A percentile compares a stretch with the other conserved stretches of the same genome.
Evolutionary conservation across 2,329 filamentous ascomycete genomes (phyloP).

Genomic region (Rutstroemia sp.): DNA sequence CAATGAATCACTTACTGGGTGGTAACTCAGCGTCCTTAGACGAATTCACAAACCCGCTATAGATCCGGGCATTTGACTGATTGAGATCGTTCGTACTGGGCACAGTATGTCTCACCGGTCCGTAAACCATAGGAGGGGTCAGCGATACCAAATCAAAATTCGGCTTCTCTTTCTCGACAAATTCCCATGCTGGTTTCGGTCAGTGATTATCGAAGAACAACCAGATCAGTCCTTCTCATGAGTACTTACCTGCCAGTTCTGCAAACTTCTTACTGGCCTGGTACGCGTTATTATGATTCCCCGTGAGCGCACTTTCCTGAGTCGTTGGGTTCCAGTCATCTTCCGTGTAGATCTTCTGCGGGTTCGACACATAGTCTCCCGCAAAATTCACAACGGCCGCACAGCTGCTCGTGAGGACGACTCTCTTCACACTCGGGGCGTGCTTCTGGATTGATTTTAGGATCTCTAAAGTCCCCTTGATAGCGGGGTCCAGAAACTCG

Average conservation of each 20-base stretch:
- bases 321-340: too few species aligned
- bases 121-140: too few species aligned
- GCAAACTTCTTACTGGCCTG: constrained; percentile 57
- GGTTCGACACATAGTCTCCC: not conserved
- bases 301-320: too few species aligned
- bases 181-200: too few species aligned
- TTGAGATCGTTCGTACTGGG: too few species aligned
- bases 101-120: too few species aligned
- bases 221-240: too few species aligned
- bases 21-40: constrained; percentile 46
- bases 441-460: constrained; percentile 48
- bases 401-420: constrained; percentile 47
- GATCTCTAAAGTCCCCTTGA: constrained; percentile 59
- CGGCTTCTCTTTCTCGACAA: too few species aligned
- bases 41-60: constrained; percentile 41
- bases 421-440: constrained; percentile 56
- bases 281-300: constrained; percentile 34
- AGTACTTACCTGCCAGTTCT: constrained; percentile 41
- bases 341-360: constrained; percentile 35
- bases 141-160: too few species aligned
- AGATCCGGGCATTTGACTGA: constrained; percentile 26
- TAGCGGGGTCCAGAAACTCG: constrained; percentile 44
- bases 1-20: constrained; percentile 4
- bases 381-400: constrained; percentile 27
- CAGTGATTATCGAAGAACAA: too few species aligned